Base-by-base conservation (phyloP, 345 rosid species). In the Hibiscus tridactylites region DNA sequence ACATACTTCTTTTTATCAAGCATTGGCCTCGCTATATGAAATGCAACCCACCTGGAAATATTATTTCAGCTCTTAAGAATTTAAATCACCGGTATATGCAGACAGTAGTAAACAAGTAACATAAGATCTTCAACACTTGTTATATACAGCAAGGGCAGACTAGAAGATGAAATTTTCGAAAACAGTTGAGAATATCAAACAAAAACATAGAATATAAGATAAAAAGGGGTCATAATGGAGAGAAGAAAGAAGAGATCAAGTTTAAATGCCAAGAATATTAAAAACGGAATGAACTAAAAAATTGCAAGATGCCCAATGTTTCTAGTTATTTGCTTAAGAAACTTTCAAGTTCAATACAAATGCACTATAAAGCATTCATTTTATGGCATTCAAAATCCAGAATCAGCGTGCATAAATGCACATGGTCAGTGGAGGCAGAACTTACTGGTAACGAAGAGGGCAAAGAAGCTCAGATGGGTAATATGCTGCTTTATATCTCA, bases 401-500 rank as follows among this genome's bases (percentile, higher is more conserved):
- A 24, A 44, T 19, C 66, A 29, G 53, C 15, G 28, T 26, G 29
- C 15, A 35, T 11, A 16, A 29, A 67, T 28, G 15, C 54, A 35
- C 5, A 42, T 12, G 66, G 61, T 74, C 35, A 72, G 59, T 39
- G 16, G 61, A 78, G 64, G 54, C 70, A 35, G 16, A 73, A 86
- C 98, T 79, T 88, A 95, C 99, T 80, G 81, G 79, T 88, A 88
- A 65, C 87, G 98, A 77, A 84, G 97, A 68, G 98, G 99, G 63
- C 99, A 95, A 11, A 95, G 92, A 78, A 95, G 97, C 85, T 92
- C 96, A 52, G 98, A 90, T 26, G 99, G 99, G 73, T 72, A 58
- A 84, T 95, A 95, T 6, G 92, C 93, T 46, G 98, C 96, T 86
- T 95, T 95, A 80, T 95, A 95, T 87, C 94, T 92, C 99, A 95